Evolutionary conservation across 345 rosid species (phyloP).

Genomic region (Mallotus nudiflorus): DNA sequence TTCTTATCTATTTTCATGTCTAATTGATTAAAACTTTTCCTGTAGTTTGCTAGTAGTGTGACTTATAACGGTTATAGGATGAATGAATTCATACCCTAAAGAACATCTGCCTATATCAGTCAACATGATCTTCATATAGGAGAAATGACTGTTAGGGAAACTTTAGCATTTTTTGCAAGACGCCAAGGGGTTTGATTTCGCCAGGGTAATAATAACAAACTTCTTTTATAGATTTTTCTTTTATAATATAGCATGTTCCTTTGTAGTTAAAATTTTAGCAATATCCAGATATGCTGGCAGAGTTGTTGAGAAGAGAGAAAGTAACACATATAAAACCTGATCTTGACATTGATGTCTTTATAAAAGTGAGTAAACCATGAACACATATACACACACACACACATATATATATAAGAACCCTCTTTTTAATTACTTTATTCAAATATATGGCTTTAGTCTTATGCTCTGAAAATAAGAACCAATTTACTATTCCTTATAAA

Average conservation of each 20-base stretch:
- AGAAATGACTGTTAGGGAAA: constrained; percentile 73
- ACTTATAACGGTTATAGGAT: constrained; percentile 60
- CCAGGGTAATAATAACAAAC: constrained; percentile 44
- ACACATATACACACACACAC: no score
- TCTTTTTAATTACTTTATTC: no score
- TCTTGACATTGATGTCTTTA: constrained; percentile 70
- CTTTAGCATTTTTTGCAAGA: constrained; percentile 72
- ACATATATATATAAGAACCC: no score
- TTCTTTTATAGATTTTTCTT: background rate
- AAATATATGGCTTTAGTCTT: no score
- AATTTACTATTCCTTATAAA: no score
- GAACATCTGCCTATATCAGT: constrained; percentile 66
- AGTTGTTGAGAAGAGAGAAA: constrained; percentile 74
- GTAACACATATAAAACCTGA: constrained; percentile 75
- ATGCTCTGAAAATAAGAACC: no score
- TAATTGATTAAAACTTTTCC: no score
- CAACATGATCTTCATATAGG: constrained; percentile 65
- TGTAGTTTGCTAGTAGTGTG: constrained; percentile 59
- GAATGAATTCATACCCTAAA: constrained; percentile 67
- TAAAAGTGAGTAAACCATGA: constrained; percentile 62
- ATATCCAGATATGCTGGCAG: constrained; percentile 58
- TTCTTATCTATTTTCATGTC: no score
- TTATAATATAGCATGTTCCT: no score
- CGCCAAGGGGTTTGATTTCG: constrained; percentile 61
- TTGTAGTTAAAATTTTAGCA: background rate